phyloP scores from a whole-genome alignment of 2,329 filamentous ascomycete species.

The Alternaria postmessia region DNA sequence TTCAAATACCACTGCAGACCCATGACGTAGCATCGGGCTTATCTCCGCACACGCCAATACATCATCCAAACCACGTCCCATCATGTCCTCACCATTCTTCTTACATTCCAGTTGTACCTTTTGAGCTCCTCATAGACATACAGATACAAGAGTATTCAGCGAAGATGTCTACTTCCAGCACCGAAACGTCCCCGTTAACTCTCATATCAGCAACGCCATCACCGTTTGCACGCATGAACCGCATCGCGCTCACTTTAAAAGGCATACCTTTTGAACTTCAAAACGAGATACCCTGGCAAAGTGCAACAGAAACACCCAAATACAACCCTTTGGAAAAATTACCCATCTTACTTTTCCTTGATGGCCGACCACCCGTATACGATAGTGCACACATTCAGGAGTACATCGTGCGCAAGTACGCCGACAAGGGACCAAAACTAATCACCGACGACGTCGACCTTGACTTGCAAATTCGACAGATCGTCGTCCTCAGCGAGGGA shows the following conservation, averaged over 20 bases:
- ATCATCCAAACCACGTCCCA: neutral
- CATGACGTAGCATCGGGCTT: slow-evolving; percentile 7
- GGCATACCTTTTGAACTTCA: slow-evolving; percentile 51
- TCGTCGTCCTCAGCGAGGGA: slow-evolving; percentile 23
- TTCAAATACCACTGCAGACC: neutral
- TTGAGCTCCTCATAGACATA: neutral
- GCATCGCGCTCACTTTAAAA: slow-evolving; percentile 52
- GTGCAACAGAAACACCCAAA: slow-evolving; percentile 48
- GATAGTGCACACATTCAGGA: slow-evolving; percentile 27
- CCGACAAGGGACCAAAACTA: slow-evolving; percentile 16
- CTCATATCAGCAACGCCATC: slow-evolving; percentile 48
- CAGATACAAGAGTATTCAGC: neutral
- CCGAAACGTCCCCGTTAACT: slow-evolving; percentile 12
- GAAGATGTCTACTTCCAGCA: neutral
- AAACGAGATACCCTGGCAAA: slow-evolving; percentile 56
- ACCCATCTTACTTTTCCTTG: slow-evolving; percentile 46
- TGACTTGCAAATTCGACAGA: slow-evolving; percentile 21
- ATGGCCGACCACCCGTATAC: slow-evolving; percentile 21
- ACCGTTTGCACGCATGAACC: slow-evolving; percentile 54
- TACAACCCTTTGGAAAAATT: slow-evolving; percentile 55
- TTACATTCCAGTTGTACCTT: neutral
- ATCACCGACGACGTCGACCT: slow-evolving; percentile 18
- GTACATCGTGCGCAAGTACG: slow-evolving; percentile 27
- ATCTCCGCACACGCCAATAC: slow-evolving; percentile 6
- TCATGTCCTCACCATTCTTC: neutral